Percentiles rank a stretch among this genome's conserved stretches.
Conservation (phyloP, 768 basidiomycete species). For the Suillus subalutaceus region DNA sequence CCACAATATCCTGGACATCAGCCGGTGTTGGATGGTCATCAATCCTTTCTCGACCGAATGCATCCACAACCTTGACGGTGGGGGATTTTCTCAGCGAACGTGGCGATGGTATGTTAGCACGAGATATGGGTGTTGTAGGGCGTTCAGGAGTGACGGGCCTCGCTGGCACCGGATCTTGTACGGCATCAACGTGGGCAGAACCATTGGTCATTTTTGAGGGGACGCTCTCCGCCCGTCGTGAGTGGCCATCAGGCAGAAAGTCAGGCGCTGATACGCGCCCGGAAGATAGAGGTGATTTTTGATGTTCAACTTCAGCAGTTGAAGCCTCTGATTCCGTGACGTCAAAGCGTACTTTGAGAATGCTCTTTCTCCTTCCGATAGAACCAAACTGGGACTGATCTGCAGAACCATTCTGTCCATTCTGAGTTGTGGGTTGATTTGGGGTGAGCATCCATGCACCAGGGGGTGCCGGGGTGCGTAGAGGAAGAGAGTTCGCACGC, state of each 20-base stretch:
- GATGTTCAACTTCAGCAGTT: constrained; percentile 27
- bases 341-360: constrained; percentile 77
- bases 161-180: constrained; percentile 6
- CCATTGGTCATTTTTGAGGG: constrained; percentile 3
- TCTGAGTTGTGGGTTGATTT: constrained; percentile 29
- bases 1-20: constrained; percentile 7
- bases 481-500: constrained; percentile 46
- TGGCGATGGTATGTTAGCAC: constrained; percentile 27
- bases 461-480: constrained; percentile 67
- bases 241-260: neutral
- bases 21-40: constrained; percentile 16
- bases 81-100: constrained; percentile 50
- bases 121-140: constrained; percentile 27
- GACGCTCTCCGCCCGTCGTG: neutral
- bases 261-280: constrained; percentile 18
- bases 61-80: constrained; percentile 69
- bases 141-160: constrained; percentile 27
- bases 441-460: constrained; percentile 71
- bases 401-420: constrained; percentile 16
- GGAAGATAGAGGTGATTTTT: constrained; percentile 30
- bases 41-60: constrained; percentile 58
- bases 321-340: constrained; percentile 40
- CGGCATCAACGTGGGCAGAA: constrained; percentile 14
- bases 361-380: constrained; percentile 49
- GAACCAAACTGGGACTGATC: constrained; percentile 38